A percentile compares a stretch with the other conserved stretches of the same genome.
phyloP scores from a whole-genome alignment of 2,329 filamentous ascomycete species.

The Claviceps humidiphila region DNA sequence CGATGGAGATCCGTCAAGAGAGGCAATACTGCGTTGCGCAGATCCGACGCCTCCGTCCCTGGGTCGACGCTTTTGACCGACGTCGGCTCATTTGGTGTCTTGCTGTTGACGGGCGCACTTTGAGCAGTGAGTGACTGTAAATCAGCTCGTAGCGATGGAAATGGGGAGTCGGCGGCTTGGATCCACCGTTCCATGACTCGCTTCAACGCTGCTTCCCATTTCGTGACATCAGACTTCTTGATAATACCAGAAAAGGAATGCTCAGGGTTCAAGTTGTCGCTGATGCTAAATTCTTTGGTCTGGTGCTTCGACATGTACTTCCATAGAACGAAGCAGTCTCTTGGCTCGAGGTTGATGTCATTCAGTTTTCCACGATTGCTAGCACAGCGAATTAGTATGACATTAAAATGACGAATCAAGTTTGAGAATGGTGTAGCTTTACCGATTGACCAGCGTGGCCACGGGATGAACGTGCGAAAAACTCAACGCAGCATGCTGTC shows the following conservation, averaged over 20 bases:
- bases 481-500: constrained; percentile 27
- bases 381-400: constrained; percentile 5
- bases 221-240: not conserved
- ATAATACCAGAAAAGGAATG: not conserved
- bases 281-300: constrained; percentile 17
- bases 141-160: not conserved
- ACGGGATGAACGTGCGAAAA: constrained; percentile 56
- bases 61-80: constrained; percentile 16
- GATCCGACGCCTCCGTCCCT: constrained; percentile 36
- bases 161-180: not conserved
- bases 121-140: not conserved
- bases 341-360: constrained; percentile 56
- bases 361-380: constrained; percentile 48
- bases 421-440: not conserved
- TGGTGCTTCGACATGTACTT: constrained; percentile 46
- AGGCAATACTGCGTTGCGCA: constrained; percentile 17
- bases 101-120: constrained; percentile 16
- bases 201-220: not conserved
- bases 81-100: not conserved
- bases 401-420: not conserved
- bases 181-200: not conserved
- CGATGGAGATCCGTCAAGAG: constrained; percentile 37
- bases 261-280: not conserved
- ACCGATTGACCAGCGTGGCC: constrained; percentile 45
- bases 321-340: constrained; percentile 58